Conservation (phyloP, 306 rosid genomes). For the Castanea sativa region DNA sequence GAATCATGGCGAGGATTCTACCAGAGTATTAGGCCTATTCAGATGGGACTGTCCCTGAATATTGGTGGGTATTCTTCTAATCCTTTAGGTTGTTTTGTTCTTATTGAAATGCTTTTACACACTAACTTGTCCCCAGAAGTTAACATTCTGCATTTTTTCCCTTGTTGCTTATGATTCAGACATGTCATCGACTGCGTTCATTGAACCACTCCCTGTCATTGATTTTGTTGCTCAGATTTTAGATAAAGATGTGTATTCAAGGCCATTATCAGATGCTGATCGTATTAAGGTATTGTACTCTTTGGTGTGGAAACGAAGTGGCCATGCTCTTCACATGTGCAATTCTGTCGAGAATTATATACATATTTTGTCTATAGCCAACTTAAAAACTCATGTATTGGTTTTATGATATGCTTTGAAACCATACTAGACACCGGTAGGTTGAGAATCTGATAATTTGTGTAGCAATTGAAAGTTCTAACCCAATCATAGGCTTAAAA, state of each 20-base stretch:
- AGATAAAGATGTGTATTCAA: conserved; percentile 46
- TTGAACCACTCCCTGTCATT: conserved; percentile 55
- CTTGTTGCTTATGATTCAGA: conserved; percentile 21
- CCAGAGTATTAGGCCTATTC: conserved; percentile 56
- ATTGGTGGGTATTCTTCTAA: conserved; percentile 31
- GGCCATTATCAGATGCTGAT: conserved; percentile 47
- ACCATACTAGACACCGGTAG: too few species aligned
- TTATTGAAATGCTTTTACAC: neutral
- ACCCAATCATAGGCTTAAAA: neutral
- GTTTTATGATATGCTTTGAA: neutral
- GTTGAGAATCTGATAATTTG: too few species aligned
- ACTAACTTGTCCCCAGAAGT: neutral
- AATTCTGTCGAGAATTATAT: neutral
- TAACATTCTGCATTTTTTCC: neutral
- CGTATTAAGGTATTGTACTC: conserved; percentile 40
- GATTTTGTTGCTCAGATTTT: conserved; percentile 54
- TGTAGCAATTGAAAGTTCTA: too few species aligned
- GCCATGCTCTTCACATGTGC: conserved; percentile 5
- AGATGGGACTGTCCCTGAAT: conserved; percentile 53
- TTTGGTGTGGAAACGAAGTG: neutral
- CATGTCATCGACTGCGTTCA: conserved; percentile 54
- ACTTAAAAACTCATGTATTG: neutral
- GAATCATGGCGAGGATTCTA: conserved; percentile 59
- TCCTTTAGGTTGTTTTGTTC: neutral
- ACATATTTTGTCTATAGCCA: neutral